Conservation (phyloP, 768 basidiomycete species). For the Lactifluus piperatus region DNA sequence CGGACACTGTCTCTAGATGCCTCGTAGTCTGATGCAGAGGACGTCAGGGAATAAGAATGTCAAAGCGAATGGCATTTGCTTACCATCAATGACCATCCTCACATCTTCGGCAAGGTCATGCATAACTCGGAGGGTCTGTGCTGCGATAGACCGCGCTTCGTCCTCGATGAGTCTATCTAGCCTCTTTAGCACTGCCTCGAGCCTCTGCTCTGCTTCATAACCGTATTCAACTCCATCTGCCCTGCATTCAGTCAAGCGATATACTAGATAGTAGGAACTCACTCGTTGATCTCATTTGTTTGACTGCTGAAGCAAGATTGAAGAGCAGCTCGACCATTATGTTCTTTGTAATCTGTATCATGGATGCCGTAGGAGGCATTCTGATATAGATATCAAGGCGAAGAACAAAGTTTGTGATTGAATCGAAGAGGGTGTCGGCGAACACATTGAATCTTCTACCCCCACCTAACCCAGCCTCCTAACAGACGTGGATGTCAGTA, state of each 20-base stretch:
- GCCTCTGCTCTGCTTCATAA: not conserved
- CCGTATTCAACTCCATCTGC: not conserved
- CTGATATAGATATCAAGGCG: not conserved
- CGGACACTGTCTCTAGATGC: not conserved
- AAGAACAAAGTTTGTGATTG: not conserved
- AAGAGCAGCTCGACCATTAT: not conserved
- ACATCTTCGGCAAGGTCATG: not conserved
- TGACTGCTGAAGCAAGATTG: not conserved
- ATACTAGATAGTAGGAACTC: not conserved
- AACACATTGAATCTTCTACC: not conserved
- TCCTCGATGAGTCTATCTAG: not conserved
- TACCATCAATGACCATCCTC: not conserved
- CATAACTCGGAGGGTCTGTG: not conserved
- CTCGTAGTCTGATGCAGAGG: not conserved
- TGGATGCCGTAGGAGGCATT: not conserved
- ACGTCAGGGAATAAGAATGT: no score
- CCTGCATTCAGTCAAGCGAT: not conserved
- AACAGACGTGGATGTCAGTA: not conserved
- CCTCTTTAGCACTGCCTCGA: not conserved
- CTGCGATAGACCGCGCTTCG: not conserved
- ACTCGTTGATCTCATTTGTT: not conserved
- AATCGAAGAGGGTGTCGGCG: not conserved
- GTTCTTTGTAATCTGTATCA: not conserved
- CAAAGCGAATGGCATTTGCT: not conserved
- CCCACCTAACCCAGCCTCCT: not conserved